Evolutionary conservation across 208 protist genomes (phyloP).

Genomic region (Leishmania aethiopica): DNA sequence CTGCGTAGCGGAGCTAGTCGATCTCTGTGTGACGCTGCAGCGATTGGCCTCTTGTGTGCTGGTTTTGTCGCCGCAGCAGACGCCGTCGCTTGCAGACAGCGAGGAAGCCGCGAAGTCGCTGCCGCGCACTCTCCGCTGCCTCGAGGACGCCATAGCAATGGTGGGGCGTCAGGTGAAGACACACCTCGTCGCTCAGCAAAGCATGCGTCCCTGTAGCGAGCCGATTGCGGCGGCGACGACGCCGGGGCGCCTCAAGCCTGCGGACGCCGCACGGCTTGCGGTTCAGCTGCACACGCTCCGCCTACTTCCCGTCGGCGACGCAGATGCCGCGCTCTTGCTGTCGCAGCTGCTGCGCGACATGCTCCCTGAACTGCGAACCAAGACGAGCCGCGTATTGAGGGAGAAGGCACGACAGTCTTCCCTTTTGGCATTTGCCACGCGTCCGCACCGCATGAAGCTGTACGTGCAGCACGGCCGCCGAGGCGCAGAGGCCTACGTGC

Average conservation of each 20-base stretch:
- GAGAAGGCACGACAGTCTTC: constrained; percentile 60
- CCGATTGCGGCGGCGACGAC: neutral
- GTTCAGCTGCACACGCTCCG: constrained; percentile 48
- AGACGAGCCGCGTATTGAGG: constrained; percentile 55
- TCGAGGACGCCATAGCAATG: constrained; percentile 43
- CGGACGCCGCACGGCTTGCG: constrained; percentile 19
- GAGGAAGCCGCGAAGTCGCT: constrained; percentile 6
- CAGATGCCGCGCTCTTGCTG: constrained; percentile 30
- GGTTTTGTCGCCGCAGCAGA: constrained; percentile 11
- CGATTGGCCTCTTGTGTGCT: constrained; percentile 51
- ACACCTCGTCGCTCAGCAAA: constrained; percentile 21
- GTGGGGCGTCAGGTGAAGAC: constrained; percentile 31
- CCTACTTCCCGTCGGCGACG: constrained; percentile 34
- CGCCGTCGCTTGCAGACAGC: neutral
- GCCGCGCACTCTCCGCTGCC: constrained; percentile 34
- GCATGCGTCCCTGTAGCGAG: neutral
- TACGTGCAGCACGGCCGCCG: constrained; percentile 31
- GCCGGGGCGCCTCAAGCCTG: constrained; percentile 5
- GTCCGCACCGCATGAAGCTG: constrained; percentile 61
- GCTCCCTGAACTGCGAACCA: constrained; percentile 76
- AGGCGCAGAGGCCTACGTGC: constrained; percentile 39
- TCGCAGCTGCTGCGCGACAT: constrained; percentile 45
- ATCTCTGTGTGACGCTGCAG: constrained; percentile 61
- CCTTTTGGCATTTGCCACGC: constrained; percentile 76
- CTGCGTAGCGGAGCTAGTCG: constrained; percentile 43